Base-by-base conservation (phyloP, 2,329 filamentous ascomycete species). In the Paecilomyces niveus region DNA sequence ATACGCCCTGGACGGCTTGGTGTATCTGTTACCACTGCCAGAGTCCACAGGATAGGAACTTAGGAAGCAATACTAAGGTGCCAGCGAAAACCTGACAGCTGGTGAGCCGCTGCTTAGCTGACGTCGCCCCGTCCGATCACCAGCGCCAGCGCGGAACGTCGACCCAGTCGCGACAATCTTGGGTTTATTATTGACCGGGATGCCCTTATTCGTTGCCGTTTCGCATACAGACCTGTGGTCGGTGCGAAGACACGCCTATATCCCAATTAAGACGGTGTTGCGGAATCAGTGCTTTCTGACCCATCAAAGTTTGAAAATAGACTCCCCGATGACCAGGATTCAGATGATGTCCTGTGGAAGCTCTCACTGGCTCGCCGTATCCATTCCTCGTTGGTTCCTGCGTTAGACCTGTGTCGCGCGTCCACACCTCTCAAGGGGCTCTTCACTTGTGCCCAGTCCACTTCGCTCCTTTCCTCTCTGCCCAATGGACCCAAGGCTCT, bases 311-410 rank as follows among this genome's bases (percentile, higher is more conserved):
- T 45, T 45, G 39, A n/a, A 45, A 8, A 45, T 13, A 45, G 15
- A n/a, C 18, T 52, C 24, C 50, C 50, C 21, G 50, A 52, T 52
- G 13, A 29, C 50, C 26, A 18, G 18, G 35, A 13, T 45, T 45
- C 35, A 45, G 35, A 45, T 45, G 50, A 52, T 24, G 22, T 24
- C 7, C 50, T 13, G 50, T 52, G 50, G 10, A 13, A 18, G 50
- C 21, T 52, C 54, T 55, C 18, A 55, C 29, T 55, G 54, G 54
- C 35, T 55, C 32, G 15, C 29, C 7, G 13, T 53, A 13, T 26
- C 33, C 21, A 21, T 58, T 13, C 32, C 63, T 63, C 57, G 60
- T 61, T 64, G 71, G 70, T 73, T 72, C 70, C 70, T 73, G 70
- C 70, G 71, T 71, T 73, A 73, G 70, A 64, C 70, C 55, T 63